Conservation (phyloP, 192 early-diverging fungal species). For the Podila minutissima region DNA sequence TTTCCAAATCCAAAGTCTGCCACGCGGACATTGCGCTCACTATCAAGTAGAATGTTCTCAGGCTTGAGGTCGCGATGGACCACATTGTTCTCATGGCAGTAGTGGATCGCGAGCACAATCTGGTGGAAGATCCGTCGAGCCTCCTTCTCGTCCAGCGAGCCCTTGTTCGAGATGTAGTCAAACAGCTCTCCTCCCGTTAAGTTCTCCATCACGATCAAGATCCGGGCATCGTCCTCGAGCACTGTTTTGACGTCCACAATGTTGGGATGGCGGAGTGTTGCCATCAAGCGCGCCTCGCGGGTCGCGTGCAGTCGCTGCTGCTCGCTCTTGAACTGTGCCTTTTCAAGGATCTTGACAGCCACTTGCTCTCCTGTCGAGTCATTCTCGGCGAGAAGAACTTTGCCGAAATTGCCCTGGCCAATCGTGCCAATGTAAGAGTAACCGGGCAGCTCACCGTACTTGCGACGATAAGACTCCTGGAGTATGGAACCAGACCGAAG, state of each 20-base stretch:
- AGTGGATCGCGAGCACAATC: slow-evolving; percentile 62
- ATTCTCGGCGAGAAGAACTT: slow-evolving; percentile 67
- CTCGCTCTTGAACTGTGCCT: slow-evolving; percentile 60
- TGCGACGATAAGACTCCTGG: slow-evolving; percentile 43
- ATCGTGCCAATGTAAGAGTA: slow-evolving; percentile 54
- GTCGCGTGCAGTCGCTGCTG: slow-evolving; percentile 61
- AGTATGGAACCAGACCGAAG: background rate
- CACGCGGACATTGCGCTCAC: slow-evolving; percentile 58
- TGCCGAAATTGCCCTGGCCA: slow-evolving; percentile 72
- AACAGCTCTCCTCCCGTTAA: slow-evolving; percentile 67
- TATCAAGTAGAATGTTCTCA: slow-evolving; percentile 67
- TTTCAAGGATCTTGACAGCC: slow-evolving; percentile 70
- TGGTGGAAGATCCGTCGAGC: slow-evolving; percentile 62
- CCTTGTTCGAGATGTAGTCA: slow-evolving; percentile 63
- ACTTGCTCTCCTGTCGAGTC: slow-evolving; percentile 56
- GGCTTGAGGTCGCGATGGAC: slow-evolving; percentile 73
- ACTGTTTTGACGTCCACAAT: slow-evolving; percentile 67
- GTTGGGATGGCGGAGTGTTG: slow-evolving; percentile 58
- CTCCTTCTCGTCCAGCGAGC: slow-evolving; percentile 54
- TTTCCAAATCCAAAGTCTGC: slow-evolving; percentile 76
- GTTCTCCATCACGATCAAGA: slow-evolving; percentile 70
- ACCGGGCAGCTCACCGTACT: slow-evolving; percentile 45
- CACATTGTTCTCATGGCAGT: slow-evolving; percentile 66
- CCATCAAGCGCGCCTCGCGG: slow-evolving; percentile 59
- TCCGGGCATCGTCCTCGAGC: slow-evolving; percentile 58